Evolutionary conservation across 2,329 filamentous ascomycete species (phyloP).

Genomic region (Nannizziopsis arthrosporioides): DNA sequence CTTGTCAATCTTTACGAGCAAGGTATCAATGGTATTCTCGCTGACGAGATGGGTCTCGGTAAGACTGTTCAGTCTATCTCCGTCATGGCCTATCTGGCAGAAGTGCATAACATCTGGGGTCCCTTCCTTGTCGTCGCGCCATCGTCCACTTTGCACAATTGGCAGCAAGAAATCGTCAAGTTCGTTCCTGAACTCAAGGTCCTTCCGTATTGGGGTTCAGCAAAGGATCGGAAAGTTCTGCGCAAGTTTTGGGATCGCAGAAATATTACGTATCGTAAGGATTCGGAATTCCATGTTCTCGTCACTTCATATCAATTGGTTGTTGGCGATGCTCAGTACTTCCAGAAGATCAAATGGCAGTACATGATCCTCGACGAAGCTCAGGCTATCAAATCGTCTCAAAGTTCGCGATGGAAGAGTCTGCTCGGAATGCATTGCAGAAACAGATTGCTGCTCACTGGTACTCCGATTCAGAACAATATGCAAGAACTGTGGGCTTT

Average conservation of each 20-base stretch:
- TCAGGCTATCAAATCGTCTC: conserved; percentile 88
- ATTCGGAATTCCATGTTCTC: conserved; percentile 89
- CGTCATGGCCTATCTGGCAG: conserved; percentile 95
- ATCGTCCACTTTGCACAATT: conserved; percentile 57
- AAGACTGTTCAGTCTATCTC: conserved; percentile 99
- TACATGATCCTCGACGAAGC: conserved; percentile 91
- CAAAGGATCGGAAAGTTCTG: conserved; percentile 84
- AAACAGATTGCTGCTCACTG: conserved; percentile 88
- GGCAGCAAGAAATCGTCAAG: conserved; percentile 94
- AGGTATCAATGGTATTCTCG: conserved; percentile 92
- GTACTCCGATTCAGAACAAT: conserved; percentile 92
- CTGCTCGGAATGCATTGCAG: conserved; percentile 81
- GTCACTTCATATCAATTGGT: conserved; percentile 96
- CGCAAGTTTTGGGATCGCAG: conserved; percentile 99
- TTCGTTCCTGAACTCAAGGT: conserved; percentile 95
- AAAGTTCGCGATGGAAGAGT: conserved; percentile 89
- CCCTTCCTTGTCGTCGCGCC: conserved; percentile 84
- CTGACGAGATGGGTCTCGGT: conserved; percentile 98
- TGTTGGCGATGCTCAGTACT: conserved; percentile 83
- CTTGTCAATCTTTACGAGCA: conserved; percentile 98
- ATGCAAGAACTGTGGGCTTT: conserved; percentile 90
- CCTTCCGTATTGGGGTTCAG: conserved; percentile 92
- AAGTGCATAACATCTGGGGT: conserved; percentile 95
- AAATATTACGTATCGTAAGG: conserved; percentile 86
- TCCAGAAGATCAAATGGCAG: conserved; percentile 41